These are phyloP conservation scores for Aspergillus hiratsukae DNA, from an alignment of 2,329 filamentous ascomycete species.

Conservation along the genomic window DNA sequence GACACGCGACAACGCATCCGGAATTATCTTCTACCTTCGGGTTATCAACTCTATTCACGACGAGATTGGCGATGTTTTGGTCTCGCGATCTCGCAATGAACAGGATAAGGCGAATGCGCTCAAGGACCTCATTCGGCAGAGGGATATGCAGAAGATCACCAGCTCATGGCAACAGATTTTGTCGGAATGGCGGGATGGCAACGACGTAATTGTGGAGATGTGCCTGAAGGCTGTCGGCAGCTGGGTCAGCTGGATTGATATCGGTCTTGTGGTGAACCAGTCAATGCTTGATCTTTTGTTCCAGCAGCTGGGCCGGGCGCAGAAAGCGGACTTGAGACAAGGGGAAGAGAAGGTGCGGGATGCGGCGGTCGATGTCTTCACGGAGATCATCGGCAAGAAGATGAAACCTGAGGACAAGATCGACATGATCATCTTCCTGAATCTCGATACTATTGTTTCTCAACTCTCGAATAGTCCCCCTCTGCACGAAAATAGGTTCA, in stretches of 20 bases:
- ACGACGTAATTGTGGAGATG: conserved; percentile 74
- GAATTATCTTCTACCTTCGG: conserved; percentile 82
- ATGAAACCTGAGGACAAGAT: conserved; percentile 94
- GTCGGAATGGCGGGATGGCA: conserved; percentile 65
- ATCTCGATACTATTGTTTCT: conserved; percentile 76
- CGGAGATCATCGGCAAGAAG: conserved; percentile 95
- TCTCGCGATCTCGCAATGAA: conserved; percentile 72
- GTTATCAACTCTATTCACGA: conserved; percentile 89
- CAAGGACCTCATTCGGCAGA: conserved; percentile 81
- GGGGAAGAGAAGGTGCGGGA: conserved; percentile 81
- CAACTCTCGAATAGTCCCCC: conserved; percentile 82
- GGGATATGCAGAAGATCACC: conserved; percentile 85
- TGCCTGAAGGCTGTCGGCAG: conserved; percentile 88
- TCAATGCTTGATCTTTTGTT: conserved; percentile 80
- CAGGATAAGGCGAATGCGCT: conserved; percentile 81
- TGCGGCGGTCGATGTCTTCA: conserved; percentile 89
- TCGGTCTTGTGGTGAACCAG: conserved; percentile 85
- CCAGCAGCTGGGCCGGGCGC: conserved; percentile 75
- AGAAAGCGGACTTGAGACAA: conserved; percentile 56
- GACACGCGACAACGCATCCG: conserved; percentile 64
- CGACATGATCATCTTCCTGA: conserved; percentile 86
- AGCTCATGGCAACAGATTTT: conserved; percentile 90
- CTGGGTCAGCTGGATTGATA: conserved; percentile 99
- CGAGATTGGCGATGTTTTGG: conserved; percentile 89
- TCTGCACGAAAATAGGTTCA: conserved; percentile 71